Evolutionary conservation across 331 rosid species (phyloP), one percentile per base, ranked within the genome.

Genomic region (Rhamnella rubrinervis): DNA sequence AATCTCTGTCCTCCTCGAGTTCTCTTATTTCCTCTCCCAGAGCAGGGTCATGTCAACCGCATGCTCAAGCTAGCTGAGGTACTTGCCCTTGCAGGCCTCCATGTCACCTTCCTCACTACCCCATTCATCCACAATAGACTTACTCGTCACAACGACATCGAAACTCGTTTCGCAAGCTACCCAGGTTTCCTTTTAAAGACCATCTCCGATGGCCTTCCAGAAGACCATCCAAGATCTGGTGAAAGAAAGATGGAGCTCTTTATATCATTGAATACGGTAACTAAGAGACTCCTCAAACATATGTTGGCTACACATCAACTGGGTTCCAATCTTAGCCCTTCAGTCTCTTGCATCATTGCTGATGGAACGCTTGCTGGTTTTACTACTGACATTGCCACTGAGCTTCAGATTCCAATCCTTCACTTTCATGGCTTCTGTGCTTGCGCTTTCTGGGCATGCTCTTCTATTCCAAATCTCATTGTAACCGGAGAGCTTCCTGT

Each of bases 61-160:
- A 67, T 82, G 87, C 70, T 85, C 18, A 68, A 47, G n/a, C 41
- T 85, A 5, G 61, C 80, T 18, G 66, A 82, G 67, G 76, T 82
- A 26, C 71, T 82, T 9, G 55, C 23, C 58, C 61, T 67, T 6
- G 17, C 5, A 5, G 76, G 71, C 25, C 65, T 74, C 66, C 67
- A 8, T 53, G 55, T 77, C 47, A 82, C 87, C 21, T 85, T 82
- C 68, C 69, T 80, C n/a, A 79, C 56, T 76, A 62, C 75, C 51
- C 58, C 71, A 1, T 65, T 51, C 67, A 51, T 17, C 61, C 85
- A 85, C 55, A n/a, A 28, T 2, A 66, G 55, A 0, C 78, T 82
- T 52, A 51, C 20, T 0, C 75, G 38, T 0, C 28, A n/a, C 71
- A 26, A 66, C 0, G 59, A 81, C 50, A 14, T 78, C 4, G 13